Evolutionary conservation across 331 rosid genomes (phyloP).

Genomic region (Rhamnella rubrinervis): DNA sequence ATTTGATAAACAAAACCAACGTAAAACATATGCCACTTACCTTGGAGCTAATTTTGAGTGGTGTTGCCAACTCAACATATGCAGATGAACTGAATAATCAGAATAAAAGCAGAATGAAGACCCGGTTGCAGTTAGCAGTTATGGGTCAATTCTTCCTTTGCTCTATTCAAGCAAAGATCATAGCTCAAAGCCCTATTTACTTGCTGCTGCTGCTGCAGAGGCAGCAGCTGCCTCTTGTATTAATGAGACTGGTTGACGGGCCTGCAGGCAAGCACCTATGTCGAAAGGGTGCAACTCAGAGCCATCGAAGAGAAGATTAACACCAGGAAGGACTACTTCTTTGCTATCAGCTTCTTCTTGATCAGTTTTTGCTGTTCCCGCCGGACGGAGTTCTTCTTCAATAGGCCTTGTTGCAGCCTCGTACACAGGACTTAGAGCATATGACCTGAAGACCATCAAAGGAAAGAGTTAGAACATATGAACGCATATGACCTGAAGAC

Average conservation of each 20-base stretch:
- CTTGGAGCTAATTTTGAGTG: constrained; percentile 24
- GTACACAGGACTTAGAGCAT: constrained; percentile 51
- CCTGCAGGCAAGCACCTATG: constrained; percentile 91
- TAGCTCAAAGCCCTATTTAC: constrained; percentile 44
- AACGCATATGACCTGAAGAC: not conserved
- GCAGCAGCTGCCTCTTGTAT: constrained; percentile 79
- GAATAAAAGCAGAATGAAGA: constrained; percentile 11
- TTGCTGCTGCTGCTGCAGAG: constrained; percentile 53
- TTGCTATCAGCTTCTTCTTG: constrained; percentile 70
- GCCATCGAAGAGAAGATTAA: constrained; percentile 90
- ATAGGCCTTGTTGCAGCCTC: constrained; percentile 56
- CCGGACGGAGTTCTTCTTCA: constrained; percentile 41
- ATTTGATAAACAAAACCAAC: not conserved
- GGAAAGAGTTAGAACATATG: constrained; percentile 6
- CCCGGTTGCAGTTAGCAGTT: constrained; percentile 7
- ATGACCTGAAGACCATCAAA: constrained; percentile 33
- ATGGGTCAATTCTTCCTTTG: constrained; percentile 20
- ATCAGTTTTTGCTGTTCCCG: constrained; percentile 49
- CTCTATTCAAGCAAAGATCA: constrained; percentile 18
- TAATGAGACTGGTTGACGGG: constrained; percentile 85
- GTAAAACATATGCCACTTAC: constrained; percentile 15
- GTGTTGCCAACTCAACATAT: constrained; percentile 12
- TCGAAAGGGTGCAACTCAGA: constrained; percentile 82
- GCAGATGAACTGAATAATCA: constrained; percentile 9
- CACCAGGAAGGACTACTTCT: constrained; percentile 87